Percentiles rank a stretch among this genome's conserved stretches.
Conservation (phyloP, 768 basidiomycete species). For the Amanita rimosa region DNA sequence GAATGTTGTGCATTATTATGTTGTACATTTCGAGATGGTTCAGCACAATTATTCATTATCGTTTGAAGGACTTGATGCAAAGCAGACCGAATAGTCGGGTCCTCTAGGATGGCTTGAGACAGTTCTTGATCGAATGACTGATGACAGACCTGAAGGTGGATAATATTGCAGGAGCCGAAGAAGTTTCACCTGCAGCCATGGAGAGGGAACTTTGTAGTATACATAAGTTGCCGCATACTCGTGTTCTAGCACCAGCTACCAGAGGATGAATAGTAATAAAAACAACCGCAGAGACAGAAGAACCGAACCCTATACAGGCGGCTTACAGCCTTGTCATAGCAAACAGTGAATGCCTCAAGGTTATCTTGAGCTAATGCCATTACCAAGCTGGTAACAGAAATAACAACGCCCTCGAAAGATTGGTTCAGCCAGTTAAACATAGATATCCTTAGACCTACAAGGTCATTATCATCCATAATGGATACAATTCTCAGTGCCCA, state of each 20-base stretch:
- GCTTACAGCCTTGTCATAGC: constrained; percentile 92
- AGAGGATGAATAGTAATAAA: constrained; percentile 1
- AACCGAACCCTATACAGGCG: constrained; percentile 64
- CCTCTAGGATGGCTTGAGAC: constrained; percentile 40
- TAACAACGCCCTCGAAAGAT: constrained; percentile 68
- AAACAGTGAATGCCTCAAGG: constrained; percentile 81
- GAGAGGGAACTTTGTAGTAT: constrained; percentile 96
- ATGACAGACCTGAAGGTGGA: constrained; percentile 72
- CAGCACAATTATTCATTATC: constrained; percentile 85
- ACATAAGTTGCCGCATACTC: constrained; percentile 85
- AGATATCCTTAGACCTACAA: constrained; percentile 33
- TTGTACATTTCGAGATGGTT: constrained; percentile 89
- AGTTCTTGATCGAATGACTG: background rate
- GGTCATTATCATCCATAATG: constrained; percentile 89
- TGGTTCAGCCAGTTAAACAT: constrained; percentile 1
- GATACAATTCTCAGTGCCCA: constrained; percentile 95
- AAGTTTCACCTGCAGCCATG: constrained; percentile 96
- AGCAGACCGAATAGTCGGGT: constrained; percentile 64
- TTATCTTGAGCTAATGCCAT: constrained; percentile 93
- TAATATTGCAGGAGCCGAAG: constrained; percentile 91
- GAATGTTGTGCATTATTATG: constrained; percentile 99
- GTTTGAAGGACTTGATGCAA: constrained; percentile 79
- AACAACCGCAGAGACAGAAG: background rate
- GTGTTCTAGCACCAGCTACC: constrained; percentile 80
- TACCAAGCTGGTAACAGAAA: constrained; percentile 88